phyloP scores from a whole-genome alignment of 1,284 basidiomycete genomes.

The Schizophyllum amplum region DNA sequence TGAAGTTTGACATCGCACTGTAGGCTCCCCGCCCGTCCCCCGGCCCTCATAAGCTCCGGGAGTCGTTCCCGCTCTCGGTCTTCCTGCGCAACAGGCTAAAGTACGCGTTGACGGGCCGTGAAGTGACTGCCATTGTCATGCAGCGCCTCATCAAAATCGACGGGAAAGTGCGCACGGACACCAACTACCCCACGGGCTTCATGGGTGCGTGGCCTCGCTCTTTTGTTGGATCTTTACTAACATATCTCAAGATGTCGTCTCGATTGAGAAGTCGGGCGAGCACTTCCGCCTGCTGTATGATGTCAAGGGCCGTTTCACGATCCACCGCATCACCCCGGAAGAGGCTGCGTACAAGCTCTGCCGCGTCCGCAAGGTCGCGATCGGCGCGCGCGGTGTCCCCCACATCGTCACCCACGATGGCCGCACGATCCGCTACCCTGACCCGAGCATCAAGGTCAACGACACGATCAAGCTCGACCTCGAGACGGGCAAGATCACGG shows the following conservation, averaged over 20 bases:
- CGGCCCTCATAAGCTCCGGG: slow-evolving; percentile 98
- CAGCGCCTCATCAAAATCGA: slow-evolving; percentile 99
- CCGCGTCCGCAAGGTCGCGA: slow-evolving; percentile 90
- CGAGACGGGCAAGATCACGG: slow-evolving; percentile 90
- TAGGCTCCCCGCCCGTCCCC: slow-evolving; percentile 94
- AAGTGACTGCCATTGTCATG: slow-evolving; percentile 92
- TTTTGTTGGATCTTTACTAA: not conserved
- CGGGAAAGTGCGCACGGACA: slow-evolving; percentile 97
- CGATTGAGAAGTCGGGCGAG: slow-evolving; percentile 98
- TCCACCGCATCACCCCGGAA: slow-evolving; percentile 98
- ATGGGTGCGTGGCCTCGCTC: slow-evolving; percentile 60
- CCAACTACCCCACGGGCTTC: slow-evolving; percentile 96
- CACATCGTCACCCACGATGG: slow-evolving; percentile 99
- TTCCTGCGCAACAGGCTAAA: slow-evolving; percentile 99
- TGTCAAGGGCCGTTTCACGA: slow-evolving; percentile 98
- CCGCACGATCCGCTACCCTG: slow-evolving; percentile 99
- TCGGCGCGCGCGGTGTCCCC: slow-evolving; percentile 93
- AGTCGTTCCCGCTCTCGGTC: slow-evolving; percentile 90
- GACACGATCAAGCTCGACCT: slow-evolving; percentile 98
- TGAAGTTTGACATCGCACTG: slow-evolving; percentile 10
- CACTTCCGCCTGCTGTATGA: slow-evolving; percentile 99
- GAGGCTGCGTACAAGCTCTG: slow-evolving; percentile 98
- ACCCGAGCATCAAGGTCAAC: slow-evolving; percentile 93
- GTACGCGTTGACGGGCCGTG: slow-evolving; percentile 95
- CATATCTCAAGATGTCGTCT: slow-evolving; percentile 72